Percentiles rank a stretch among this genome's conserved stretches.
phyloP scores from a whole-genome alignment of 208 protist species.

The Plasmodiophora brassicae region DNA sequence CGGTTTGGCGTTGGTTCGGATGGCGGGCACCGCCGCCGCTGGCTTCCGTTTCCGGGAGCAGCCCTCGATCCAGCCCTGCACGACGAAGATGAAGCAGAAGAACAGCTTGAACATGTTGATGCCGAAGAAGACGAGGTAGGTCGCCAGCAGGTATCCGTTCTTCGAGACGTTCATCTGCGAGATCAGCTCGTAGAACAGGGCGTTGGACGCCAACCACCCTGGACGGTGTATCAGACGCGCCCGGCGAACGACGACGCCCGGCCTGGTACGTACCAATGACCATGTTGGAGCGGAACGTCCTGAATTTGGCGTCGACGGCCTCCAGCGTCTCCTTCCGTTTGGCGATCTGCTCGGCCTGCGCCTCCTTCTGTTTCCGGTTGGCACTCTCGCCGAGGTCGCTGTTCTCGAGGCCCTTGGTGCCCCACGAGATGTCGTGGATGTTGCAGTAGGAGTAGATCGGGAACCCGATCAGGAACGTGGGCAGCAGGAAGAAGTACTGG shows the following conservation, averaged over 20 bases:
- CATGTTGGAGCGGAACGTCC: slow-evolving; percentile 21
- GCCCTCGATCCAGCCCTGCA: neutral
- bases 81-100: neutral
- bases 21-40: too few species aligned
- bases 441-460: slow-evolving; percentile 31
- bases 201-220: slow-evolving; percentile 26
- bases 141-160: neutral
- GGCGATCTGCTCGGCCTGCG: neutral
- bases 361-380: slow-evolving; percentile 24
- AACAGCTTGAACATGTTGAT: slow-evolving; percentile 6
- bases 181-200: neutral
- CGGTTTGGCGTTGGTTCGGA: too few species aligned
- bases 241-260: too few species aligned
- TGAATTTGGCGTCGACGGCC: neutral
- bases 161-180: neutral
- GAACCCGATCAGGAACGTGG: slow-evolving; percentile 31
- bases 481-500: slow-evolving; percentile 26
- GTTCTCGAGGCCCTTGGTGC: slow-evolving; percentile 22
- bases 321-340: neutral
- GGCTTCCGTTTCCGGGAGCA: neutral
- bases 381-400: neutral
- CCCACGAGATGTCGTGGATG: slow-evolving; percentile 30
- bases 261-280: too few species aligned
- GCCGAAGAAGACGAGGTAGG: neutral
- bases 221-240: too few species aligned